Base-by-base conservation (phyloP, 1,284 basidiomycete species). In the Ceratobasidium sp. region DNA sequence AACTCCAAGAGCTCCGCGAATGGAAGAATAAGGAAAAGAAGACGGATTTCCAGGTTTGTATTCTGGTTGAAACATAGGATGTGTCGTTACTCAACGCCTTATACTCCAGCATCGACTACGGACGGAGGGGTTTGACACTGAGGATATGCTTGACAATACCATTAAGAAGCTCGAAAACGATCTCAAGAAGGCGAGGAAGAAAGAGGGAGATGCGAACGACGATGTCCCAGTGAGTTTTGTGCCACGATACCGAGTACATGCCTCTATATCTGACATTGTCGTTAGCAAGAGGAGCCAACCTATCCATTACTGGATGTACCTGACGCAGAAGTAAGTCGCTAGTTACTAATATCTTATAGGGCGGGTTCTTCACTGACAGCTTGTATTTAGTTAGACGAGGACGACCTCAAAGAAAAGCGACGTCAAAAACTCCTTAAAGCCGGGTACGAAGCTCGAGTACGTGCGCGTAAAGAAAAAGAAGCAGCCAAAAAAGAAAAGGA, bases 381-480 rank as follows among this genome's bases (percentile, higher is more conserved):
- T 41, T 4, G 4, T 11, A 41, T 41, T 33, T 27, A 94, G 89
- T 88, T 99, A 24, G 95, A 95, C 79, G 97, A 99, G 81, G 97
- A 98, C 60, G 89, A 91, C 17, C 81, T 99, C 60, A 98, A 95
- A 82, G 98, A 99, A 83, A 99, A 99, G 85, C 91, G 92, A 79
- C 93, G 92, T 79, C 98, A 99, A 83, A 92, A 91, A 76, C 86
- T 99, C 47, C 86, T 98, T 85, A 99, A 98, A 83, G 96, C 97
- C 0, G 96, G 95, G 0, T 97, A 93, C 83, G 98, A 99, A 75
- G 96, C 97, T 0, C 91, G 98, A 14, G 88, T 91, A 63, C 90
- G 96, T 7, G 89, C 90, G 0, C 90, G 94, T 77, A 91, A 91
- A 45, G 97, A 99, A 82, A 99, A 98, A 79, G 93, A 95, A 79